Percentiles rank a stretch among this genome's conserved stretches.
These are phyloP conservation scores for Phytophthora pisi DNA, from an alignment of 352 stramenopile genomes.

Conservation along the genomic window DNA sequence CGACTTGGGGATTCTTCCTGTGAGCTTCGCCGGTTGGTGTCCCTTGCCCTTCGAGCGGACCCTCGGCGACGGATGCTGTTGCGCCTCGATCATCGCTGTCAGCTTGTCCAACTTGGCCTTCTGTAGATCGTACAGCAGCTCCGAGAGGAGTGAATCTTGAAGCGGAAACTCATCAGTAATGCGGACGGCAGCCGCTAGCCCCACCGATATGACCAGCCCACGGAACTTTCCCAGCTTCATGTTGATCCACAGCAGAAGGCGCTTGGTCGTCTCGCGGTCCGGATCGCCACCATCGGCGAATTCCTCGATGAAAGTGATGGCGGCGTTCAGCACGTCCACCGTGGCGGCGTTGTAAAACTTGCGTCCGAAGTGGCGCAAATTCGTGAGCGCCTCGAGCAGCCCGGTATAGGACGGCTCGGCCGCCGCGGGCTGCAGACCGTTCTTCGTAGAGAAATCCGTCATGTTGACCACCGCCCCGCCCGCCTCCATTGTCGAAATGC, in stretches of 20 bases:
- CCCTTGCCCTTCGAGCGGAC: background rate
- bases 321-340: background rate
- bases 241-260: conserved; percentile 15
- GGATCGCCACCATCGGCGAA: conserved; percentile 5
- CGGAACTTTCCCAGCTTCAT: conserved; percentile 19
- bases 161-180: conserved; percentile 11
- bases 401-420: background rate
- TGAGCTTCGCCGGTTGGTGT: background rate
- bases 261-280: background rate
- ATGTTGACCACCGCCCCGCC: conserved; percentile 1
- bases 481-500: background rate
- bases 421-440: background rate
- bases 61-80: background rate
- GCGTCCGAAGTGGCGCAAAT: conserved; percentile 3
- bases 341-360: conserved; percentile 15
- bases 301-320: background rate
- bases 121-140: conserved; percentile 9
- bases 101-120: background rate
- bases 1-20: background rate
- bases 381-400: background rate
- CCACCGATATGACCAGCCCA: conserved; percentile 8
- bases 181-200: background rate
- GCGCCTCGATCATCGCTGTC: background rate
- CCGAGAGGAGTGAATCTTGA: conserved; percentile 1
- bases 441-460: conserved; percentile 20